Conservation (phyloP, 148 eudicot species). For the Persicaria tinctoria region DNA sequence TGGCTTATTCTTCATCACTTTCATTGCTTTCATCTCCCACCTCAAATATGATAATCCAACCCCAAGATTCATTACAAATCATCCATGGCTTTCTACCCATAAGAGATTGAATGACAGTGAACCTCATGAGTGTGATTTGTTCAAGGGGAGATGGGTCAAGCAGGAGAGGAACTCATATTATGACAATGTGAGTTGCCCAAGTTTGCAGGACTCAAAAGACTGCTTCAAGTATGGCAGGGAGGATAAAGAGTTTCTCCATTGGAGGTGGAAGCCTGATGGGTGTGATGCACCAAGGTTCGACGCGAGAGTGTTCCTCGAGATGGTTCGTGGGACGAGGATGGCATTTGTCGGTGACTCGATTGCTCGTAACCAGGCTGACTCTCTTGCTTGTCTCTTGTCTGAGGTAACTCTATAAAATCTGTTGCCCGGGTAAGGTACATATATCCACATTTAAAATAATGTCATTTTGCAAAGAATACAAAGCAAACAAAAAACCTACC, state of each 20-base stretch:
- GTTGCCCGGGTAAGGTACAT: not conserved
- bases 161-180: constrained; percentile 11
- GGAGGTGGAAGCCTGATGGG: constrained; percentile 15
- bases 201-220: constrained; percentile 7
- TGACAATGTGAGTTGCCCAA: constrained; percentile 8
- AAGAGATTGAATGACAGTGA: not conserved
- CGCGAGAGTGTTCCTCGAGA: constrained; percentile 3
- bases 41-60: not conserved
- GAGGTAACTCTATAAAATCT: constrained; percentile 15
- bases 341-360: constrained; percentile 26
- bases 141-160: constrained; percentile 7
- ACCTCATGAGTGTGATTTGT: constrained; percentile 4
- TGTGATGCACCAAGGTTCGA: not conserved
- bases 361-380: constrained; percentile 43
- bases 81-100: not conserved
- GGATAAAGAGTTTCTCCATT: constrained; percentile 10
- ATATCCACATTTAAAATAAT: constrained; percentile 24
- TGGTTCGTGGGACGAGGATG: constrained; percentile 8
- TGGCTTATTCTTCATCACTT: not conserved
- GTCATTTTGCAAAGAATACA: constrained; percentile 11
- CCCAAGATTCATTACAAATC: not conserved
- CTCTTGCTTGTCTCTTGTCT: constrained; percentile 35
- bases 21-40: not conserved
- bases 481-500: not conserved
- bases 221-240: constrained; percentile 14